Conservation (phyloP, 1,284 basidiomycete genomes). For the Malassezia vespertilionis region DNA sequence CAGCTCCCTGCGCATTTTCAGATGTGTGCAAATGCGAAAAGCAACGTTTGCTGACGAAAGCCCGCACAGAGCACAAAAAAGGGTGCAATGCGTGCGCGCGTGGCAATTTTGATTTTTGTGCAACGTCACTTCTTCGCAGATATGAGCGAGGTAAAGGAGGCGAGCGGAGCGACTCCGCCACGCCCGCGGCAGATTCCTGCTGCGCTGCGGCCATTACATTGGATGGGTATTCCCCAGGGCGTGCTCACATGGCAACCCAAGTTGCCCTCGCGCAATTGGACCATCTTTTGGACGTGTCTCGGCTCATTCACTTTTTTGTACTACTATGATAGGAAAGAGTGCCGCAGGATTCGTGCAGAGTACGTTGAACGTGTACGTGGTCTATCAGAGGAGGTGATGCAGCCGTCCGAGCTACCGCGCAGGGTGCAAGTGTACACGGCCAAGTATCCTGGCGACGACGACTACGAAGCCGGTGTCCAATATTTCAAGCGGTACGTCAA, state of each 20-base stretch:
- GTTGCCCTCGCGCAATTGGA: constrained; percentile 81
- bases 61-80: too few relatives aligned
- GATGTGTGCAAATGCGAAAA: too few relatives aligned
- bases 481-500: constrained; percentile 95
- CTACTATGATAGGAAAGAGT: constrained; percentile 71
- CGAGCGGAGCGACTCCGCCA: background rate
- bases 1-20: too few relatives aligned
- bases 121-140: background rate
- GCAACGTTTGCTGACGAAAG: too few relatives aligned
- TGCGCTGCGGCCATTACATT: constrained; percentile 47
- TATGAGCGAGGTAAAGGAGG: constrained; percentile 2
- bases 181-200: constrained; percentile 3
- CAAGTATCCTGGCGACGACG: constrained; percentile 89
- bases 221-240: constrained; percentile 50
- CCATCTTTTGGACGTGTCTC: constrained; percentile 72
- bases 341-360: constrained; percentile 62
- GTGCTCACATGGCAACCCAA: constrained; percentile 50
- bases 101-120: background rate
- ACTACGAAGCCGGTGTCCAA: constrained; percentile 67
- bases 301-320: constrained; percentile 63
- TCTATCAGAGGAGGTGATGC: constrained; percentile 60
- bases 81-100: too few relatives aligned
- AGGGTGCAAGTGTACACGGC: constrained; percentile 76
- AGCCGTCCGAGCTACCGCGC: constrained; percentile 61
- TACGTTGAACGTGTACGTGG: constrained; percentile 71